Evolutionary conservation across 192 early-diverging fungal species (phyloP), one percentile per base, ranked within the genome.

Genomic region (Glomus cerebriforme): DNA sequence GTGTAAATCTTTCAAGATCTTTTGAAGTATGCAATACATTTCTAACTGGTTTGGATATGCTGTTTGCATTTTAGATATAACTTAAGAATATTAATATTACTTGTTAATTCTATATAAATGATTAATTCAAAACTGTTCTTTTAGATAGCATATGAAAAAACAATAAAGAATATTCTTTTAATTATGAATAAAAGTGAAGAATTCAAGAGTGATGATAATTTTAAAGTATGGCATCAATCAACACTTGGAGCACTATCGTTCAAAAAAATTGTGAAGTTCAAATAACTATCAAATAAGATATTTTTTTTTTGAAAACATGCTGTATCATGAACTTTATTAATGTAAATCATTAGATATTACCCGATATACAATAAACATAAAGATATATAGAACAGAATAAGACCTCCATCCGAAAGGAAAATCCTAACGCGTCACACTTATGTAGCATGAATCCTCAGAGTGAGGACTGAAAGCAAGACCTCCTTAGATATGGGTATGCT

Each of bases 191-290:
- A 54, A n/a, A 54, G 15, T 72, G 26, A 49, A 72, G 70, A 72
- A 54, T 19, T 3, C 10, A 5, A n/a, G 3, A 22, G 15, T 26
- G 13, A 67, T 7, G n/a, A 72, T 72, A 72, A 72, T 13, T 49
- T 72, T 29, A 72, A 72, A 72, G 6, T 2, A 72, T 72, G 70
- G 70, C 45, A 15, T 49, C 70, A 45, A 13, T 27, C 22, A 49
- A 72, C 70, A 72, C 70, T 72, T 72, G 70, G 70, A 15, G 49
- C 70, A 72, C 70, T 45, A 72, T 3, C 39, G 47, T 72, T 73
- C 34, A 58, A 73, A 73, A 49, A 24, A 24, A 73, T 72, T n/a
- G 19, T 72, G 6, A 47, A 47, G 8, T 72, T 72, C 70, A 72
- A 72, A 49, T 72, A 15, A 72, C 22, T 67, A 9, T n/a, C n/a